Evolutionary conservation across 768 basidiomycete species (phyloP), one percentile per base, ranked within the genome.

Genomic region (Butyriboletus loyo): DNA sequence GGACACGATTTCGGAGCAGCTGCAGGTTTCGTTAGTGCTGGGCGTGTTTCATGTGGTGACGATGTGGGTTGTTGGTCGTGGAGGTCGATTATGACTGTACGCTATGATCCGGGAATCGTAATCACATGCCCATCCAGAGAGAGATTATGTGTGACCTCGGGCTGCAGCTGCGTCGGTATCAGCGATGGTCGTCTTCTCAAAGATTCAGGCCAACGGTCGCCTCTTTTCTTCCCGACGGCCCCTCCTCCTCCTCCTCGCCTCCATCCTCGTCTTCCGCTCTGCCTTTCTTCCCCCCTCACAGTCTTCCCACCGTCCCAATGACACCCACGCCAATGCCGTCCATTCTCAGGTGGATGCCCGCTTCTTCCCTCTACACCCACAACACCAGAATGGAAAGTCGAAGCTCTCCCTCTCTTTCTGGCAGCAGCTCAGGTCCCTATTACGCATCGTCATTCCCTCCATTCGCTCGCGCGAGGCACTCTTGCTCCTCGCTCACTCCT

Each of bases 401-500:
- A 87, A 85, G 48, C 82, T 91, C 35, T 85, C 92, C 64, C 72
- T 75, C 42, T 71, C 78, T 0, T 93, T 91, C 65, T 68, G 91
- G 53, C 72, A 77, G 19, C 91, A 93, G 63, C 81, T 96, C 10
- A 70, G 81, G 15, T 82, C 89, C 2, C 83, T 96, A 46, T 68
- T 82, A 27, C 82, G 86, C 21, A 82, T 97, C 53, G 84, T 79
- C 21, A 83, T 86, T 60, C 89, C 82, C 19, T 81, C 77, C 35
- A 77, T 74, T 57, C 74, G 70, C 25, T 83, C 83, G 2, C 85
- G 85, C 57, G 93, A 98, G 62, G 76, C 85, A 0, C 73, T 86
- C 30, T 76, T 97, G 32, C 76, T 98, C 17, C 69, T 81, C 7
- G 67, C 86, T 0, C 95, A 98, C 70, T 91, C 91, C 0, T 80